phyloP scores from a whole-genome alignment of 192 early-diverging fungal genomes.

The Rhizophagus sp. region DNA sequence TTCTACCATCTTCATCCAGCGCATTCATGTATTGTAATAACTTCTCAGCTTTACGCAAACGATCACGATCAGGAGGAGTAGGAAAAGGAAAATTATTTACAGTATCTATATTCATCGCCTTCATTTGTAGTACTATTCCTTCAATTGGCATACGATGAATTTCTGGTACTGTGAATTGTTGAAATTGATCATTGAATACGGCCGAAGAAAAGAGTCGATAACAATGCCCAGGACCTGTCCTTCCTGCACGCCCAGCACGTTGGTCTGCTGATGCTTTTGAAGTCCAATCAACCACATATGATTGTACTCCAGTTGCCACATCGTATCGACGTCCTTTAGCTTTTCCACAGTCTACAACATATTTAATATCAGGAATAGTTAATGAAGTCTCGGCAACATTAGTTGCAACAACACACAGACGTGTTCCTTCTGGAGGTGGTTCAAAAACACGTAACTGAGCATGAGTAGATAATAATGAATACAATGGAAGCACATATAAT shows the following conservation, averaged over 20 bases:
- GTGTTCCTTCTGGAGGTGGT: slow-evolving; percentile 79
- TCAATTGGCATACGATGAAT: slow-evolving; percentile 97
- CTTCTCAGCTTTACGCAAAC: slow-evolving; percentile 80
- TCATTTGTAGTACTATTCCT: slow-evolving; percentile 97
- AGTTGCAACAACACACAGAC: slow-evolving; percentile 93
- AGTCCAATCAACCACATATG: slow-evolving; percentile 92
- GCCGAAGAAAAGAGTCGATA: slow-evolving; percentile 93
- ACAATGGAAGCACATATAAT: slow-evolving; percentile 96
- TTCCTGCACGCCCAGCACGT: slow-evolving; percentile 91
- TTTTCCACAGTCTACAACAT: slow-evolving; percentile 94
- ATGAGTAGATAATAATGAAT: slow-evolving; percentile 89
- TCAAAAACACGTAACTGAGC: slow-evolving; percentile 94
- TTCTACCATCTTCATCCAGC: slow-evolving; percentile 55
- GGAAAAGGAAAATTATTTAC: slow-evolving; percentile 98
- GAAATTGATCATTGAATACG: slow-evolving; percentile 91
- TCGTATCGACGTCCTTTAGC: slow-evolving; percentile 93
- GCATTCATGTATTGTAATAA: slow-evolving; percentile 78
- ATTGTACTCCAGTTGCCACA: slow-evolving; percentile 92
- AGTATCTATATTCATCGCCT: slow-evolving; percentile 94
- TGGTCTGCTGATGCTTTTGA: slow-evolving; percentile 94
- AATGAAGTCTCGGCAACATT: slow-evolving; percentile 98
- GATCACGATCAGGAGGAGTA: slow-evolving; percentile 79
- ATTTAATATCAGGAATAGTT: slow-evolving; percentile 94
- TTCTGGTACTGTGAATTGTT: slow-evolving; percentile 90
- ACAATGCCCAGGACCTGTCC: slow-evolving; percentile 91